phyloP scores from a whole-genome alignment of 305 asterid species.

The Ilex paraguariensis region DNA sequence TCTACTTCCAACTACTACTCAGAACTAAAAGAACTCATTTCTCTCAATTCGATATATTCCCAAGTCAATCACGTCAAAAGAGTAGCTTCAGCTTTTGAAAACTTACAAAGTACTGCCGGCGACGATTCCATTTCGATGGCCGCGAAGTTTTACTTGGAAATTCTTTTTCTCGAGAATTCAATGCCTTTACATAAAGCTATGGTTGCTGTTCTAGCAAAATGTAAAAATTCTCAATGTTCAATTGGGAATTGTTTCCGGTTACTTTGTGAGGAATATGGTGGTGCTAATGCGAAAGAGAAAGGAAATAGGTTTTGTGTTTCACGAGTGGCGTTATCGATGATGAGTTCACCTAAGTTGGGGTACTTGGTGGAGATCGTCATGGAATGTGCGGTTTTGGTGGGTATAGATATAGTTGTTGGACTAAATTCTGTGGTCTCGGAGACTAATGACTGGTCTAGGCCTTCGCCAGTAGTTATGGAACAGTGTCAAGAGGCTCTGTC shows the following conservation, averaged over 20 bases:
- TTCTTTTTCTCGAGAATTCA: constrained; percentile 77
- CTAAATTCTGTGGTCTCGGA: constrained; percentile 52
- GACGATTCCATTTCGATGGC: constrained; percentile 44
- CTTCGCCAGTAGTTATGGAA: constrained; percentile 91
- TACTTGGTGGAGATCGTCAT: constrained; percentile 75
- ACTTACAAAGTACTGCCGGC: constrained; percentile 38
- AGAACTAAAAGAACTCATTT: constrained; percentile 48
- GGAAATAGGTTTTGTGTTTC: constrained; percentile 81
- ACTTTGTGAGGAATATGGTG: constrained; percentile 72
- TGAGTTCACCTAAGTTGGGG: constrained; percentile 89
- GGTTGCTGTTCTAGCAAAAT: constrained; percentile 63
- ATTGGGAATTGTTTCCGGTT: constrained; percentile 51
- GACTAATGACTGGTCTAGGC: constrained; percentile 58
- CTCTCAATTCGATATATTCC: constrained; percentile 78
- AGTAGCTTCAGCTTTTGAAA: constrained; percentile 51
- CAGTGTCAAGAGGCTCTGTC: constrained; percentile 98
- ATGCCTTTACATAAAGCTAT: constrained; percentile 73
- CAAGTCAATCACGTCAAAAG: constrained; percentile 79
- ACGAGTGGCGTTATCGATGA: constrained; percentile 80
- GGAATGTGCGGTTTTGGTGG: constrained; percentile 70
- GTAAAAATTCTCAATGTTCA: constrained; percentile 38
- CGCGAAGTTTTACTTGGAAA: constrained; percentile 56
- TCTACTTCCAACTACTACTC: constrained; percentile 34
- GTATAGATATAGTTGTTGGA: constrained; percentile 70
- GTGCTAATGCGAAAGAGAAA: constrained; percentile 22